Evolutionary conservation across 495 filamentous ascomycete species (phyloP).

Genomic region (Bacidia rubella): DNA sequence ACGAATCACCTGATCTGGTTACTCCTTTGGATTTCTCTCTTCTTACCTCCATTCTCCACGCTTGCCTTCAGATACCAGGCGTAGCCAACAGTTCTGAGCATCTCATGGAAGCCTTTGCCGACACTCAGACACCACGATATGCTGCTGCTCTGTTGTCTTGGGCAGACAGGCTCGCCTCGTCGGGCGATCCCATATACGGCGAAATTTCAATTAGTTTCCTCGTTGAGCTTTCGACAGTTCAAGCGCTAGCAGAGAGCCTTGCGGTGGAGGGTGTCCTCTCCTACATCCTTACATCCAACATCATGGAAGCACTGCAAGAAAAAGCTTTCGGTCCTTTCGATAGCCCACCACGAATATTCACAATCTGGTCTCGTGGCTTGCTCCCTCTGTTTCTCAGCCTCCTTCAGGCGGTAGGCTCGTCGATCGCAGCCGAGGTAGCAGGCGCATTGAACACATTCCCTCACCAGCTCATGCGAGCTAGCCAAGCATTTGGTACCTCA

Average conservation of each 20-base stretch:
- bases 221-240: constrained; percentile 70
- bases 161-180: constrained; percentile 57
- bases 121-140: constrained; percentile 54
- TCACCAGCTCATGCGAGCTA: constrained; percentile 49
- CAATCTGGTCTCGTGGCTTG: constrained; percentile 79
- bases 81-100: constrained; percentile 45
- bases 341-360: constrained; percentile 43
- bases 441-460: constrained; percentile 79
- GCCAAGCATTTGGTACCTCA: constrained; percentile 42
- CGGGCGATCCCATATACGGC: constrained; percentile 82
- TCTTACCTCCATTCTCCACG: constrained; percentile 78
- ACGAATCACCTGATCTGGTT: constrained; percentile 42
- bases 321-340: constrained; percentile 61
- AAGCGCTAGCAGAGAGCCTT: constrained; percentile 73
- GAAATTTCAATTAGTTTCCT: constrained; percentile 79
- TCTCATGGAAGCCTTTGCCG: constrained; percentile 51
- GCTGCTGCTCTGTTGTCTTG: constrained; percentile 85
- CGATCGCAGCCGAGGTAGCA: constrained; percentile 68
- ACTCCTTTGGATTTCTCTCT: constrained; percentile 65
- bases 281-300: constrained; percentile 60
- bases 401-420: constrained; percentile 62
- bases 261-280: constrained; percentile 71
- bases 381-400: constrained; percentile 85
- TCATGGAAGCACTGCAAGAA: constrained; percentile 54
- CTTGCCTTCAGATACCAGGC: constrained; percentile 57